Evolutionary conservation across 2,329 filamentous ascomycete genomes (phyloP).

Genomic region (Epichloe hybrida): DNA sequence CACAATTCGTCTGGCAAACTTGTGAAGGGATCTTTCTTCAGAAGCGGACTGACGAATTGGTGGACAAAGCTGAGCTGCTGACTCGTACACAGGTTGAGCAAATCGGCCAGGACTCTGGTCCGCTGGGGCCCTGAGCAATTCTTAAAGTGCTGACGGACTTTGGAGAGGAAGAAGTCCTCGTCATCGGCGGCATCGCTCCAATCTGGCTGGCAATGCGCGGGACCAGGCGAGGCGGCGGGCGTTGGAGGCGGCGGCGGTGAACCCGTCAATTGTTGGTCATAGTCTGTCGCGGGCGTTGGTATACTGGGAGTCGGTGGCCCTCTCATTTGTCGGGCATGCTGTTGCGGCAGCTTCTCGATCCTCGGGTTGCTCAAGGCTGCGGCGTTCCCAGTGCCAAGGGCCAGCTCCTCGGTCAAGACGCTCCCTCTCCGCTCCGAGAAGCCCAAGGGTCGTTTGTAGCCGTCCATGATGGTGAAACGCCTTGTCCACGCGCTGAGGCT

Average conservation of each 20-base stretch:
- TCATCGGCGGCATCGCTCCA: constrained; percentile 68
- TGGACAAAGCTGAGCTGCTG: constrained; percentile 93
- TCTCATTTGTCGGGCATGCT: constrained; percentile 28
- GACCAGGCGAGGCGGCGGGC: constrained; percentile 51
- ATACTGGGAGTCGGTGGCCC: constrained; percentile 55
- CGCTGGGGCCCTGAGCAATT: constrained; percentile 63
- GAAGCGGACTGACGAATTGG: constrained; percentile 81
- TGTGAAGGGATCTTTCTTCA: constrained; percentile 94
- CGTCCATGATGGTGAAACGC: constrained; percentile 16
- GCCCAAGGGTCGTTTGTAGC: constrained; percentile 36
- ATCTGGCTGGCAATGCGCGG: constrained; percentile 47
- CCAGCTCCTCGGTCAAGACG: constrained; percentile 42
- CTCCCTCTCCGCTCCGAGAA: constrained; percentile 50
- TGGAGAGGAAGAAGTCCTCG: constrained; percentile 70
- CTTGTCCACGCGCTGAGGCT: not conserved
- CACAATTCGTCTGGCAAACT: constrained; percentile 88
- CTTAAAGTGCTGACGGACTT: constrained; percentile 69
- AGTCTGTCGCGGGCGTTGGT: constrained; percentile 50
- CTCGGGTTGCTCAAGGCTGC: constrained; percentile 27
- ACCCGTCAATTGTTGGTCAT: constrained; percentile 45
- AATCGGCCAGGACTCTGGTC: constrained; percentile 69
- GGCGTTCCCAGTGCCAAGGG: constrained; percentile 33
- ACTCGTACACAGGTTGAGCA: constrained; percentile 88
- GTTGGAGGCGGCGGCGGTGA: constrained; percentile 53
- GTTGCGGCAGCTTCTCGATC: constrained; percentile 35